Evolutionary conservation across 2,329 filamentous ascomycete genomes (phyloP), one percentile per base, ranked within the genome.

Genomic region (Aspergillus neotritici): DNA sequence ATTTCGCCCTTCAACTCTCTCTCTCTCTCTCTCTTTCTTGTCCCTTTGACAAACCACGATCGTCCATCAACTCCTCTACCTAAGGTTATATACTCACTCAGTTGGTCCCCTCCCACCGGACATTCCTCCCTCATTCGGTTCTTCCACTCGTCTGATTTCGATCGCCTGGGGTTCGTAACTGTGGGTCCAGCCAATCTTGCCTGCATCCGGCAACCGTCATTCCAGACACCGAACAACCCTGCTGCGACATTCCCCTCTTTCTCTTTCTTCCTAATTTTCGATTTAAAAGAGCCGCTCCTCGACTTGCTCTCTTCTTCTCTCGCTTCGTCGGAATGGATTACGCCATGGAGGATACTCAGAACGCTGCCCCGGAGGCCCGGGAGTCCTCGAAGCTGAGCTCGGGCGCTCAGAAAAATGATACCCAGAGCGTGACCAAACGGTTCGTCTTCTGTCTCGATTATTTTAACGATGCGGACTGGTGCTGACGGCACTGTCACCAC

Each of bases 381-480:
- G 76, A 82, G 59, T 75, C 79, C 44, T 73, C 77, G 46, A 86
- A 86, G 70, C 72, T 84, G 48, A 64, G 57, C 45, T 70, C 73
- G 49, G 70, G 72, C 36, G 65, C 74, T 40, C 75, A 78, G 52
- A 81, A 75, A 25, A 73, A 76, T 37, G 84, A 88, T 64, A 77
- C 80, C 31, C 83, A 85, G 61, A 87, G 83, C 66, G 85, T 88
- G 42, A 84, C 82, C 48, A 90, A 90, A 72, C 79, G 86, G 86
- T 89, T 70, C n/a, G 37, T 12, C 11, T 15, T 13, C 2, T 14
- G 5, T 9, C n/a, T 12, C 13, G 13, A 5, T 7, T 14, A 8
- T 8, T 2, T 9, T 29, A 6, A 17, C 11, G n/a, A 31, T 41
- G 28, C 42, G 47, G 11, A 31, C 33, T 5, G 30, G 25, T 31